Base-by-base conservation (phyloP, 1,139 yeast species). In the Debaryomyces singareniensis region DNA sequence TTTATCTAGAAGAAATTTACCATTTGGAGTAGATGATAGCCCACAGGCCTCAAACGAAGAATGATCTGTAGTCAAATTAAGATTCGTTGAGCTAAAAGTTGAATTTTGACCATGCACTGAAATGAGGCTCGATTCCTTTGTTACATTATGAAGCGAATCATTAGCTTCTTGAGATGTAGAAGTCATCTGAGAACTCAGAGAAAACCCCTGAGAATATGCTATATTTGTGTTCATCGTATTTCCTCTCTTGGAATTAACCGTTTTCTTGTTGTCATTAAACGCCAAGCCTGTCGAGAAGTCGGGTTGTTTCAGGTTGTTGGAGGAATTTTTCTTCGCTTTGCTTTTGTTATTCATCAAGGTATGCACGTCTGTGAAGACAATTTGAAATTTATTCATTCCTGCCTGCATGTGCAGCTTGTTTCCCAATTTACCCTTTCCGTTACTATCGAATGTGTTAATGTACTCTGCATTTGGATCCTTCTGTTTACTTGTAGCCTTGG, bases 321-420 rank as follows among this genome's bases (percentile, higher is more conserved):
- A 18, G 21, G 9, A 7, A 18, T 18, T 21, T 25, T 43, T 47
- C 26, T 43, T 45, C 36, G 53, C 51, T 49, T 57, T 53, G 38
- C 54, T 49, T 44, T 55, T 53, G 36, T 53, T 52, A 42, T 61
- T 60, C 61, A 61, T 60, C 35, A 67, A 47, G 3, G 71, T 60
- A 39, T 62, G 69, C 26, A 69, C 69, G 43, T 71, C 77, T 3
- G 74, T 61, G 33, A 71, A 62, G 1, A 71, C 71, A 35, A 71
- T 71, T 45, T 71, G 78, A 43, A 71, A 71, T 47, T 68, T 67
- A 42, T 61, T 64, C 63, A 65, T 62, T 6, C 71, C 71, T 4
- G 62, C 62, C 46, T 60, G 67, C 68, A 61, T 61, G 34, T 58
- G 54, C 1, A 61, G 53, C 39, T 51, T 55, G 26, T 42, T 39